Evolutionary conservation across 2,329 filamentous ascomycete genomes (phyloP).

Genomic region (Pestalotiopsis fici): DNA sequence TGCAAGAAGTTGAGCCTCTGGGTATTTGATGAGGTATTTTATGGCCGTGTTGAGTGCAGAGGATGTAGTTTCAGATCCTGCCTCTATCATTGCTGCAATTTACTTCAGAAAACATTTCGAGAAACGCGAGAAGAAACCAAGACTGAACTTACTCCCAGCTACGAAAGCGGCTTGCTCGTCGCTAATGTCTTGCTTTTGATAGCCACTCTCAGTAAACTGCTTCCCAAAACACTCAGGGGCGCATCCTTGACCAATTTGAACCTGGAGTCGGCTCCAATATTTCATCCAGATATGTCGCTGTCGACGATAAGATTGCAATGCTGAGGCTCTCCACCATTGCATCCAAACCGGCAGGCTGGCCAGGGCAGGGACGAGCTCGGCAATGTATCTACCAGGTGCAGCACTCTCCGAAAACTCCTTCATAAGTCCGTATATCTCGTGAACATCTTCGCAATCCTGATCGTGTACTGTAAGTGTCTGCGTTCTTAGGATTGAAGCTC

Average conservation of each 20-base stretch:
- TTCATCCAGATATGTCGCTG: not conserved
- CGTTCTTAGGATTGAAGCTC: not conserved
- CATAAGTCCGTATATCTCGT: not conserved
- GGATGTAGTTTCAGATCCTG: conserved; percentile 49
- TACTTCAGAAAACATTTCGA: not conserved
- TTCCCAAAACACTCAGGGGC: not conserved
- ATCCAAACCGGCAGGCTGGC: not conserved
- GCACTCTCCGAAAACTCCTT: not conserved
- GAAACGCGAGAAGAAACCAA: not conserved
- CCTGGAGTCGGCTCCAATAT: not conserved
- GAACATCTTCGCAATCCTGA: conserved; percentile 1
- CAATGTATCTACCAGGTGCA: not conserved
- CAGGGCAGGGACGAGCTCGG: not conserved
- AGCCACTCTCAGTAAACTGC: not conserved
- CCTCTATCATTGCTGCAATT: conserved; percentile 15
- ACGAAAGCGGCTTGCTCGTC: not conserved
- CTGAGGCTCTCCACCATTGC: not conserved
- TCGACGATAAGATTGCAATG: not conserved
- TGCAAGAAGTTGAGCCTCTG: conserved; percentile 45
- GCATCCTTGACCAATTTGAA: not conserved
- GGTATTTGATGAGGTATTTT: conserved; percentile 50
- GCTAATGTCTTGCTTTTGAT: not conserved
- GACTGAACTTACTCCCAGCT: not conserved
- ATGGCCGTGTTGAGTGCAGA: conserved; percentile 48
- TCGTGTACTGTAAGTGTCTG: not conserved